Base-by-base conservation (phyloP, 495 filamentous ascomycete species). In the Penicillium daleae region DNA sequence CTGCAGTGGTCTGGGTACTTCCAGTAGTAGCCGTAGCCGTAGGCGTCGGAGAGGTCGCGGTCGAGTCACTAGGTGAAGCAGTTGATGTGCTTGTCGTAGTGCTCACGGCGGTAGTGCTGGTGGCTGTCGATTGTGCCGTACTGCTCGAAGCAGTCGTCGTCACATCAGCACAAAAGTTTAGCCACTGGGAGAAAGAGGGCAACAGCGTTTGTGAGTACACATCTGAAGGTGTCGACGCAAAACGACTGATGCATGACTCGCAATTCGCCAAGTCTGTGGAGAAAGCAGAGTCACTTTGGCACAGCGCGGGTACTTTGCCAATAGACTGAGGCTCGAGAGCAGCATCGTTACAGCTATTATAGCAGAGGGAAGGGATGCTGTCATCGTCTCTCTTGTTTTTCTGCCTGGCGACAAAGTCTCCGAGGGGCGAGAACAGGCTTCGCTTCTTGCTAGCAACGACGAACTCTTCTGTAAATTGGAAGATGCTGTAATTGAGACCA, bases 401-500 rank as follows among this genome's bases (percentile, higher is more conserved):
- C 24, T 26, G 50, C 12, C 44, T 40, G 6, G 37, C n/a, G 31
- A 46, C 24, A 13, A 57, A 22, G 35, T 56, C 52, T 49, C 32
- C 37, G 3, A 60, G 51, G 6, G 15, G 27, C 12, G 55, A 17
- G 15, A 29, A 19, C 4, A 54, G 22, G 17, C 46, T 24, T 13
- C 58, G 57, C 48, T 64, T 71, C 40, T 42, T 49, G 29, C 22
- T 54, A 3, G 15, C 32, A 17, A 48, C 17, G 3, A 22, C 29
- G 26, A 53, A 37, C 5, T 66, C 58, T 21, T 63, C 60, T 0
- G 60, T 50, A 15, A 44, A 59, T 33, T 42, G 70, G 64, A 91
- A 90, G 37, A 92, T 88, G 33, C 77, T 80, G 60, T 86, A 83
- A 51, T 79, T 82, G 27, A 92, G 66, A 8, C 87, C 87, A 66